Percentiles rank a stretch among this genome's conserved stretches.
Conservation (phyloP, 805 yeast species). For the Yarrowia sp. region DNA sequence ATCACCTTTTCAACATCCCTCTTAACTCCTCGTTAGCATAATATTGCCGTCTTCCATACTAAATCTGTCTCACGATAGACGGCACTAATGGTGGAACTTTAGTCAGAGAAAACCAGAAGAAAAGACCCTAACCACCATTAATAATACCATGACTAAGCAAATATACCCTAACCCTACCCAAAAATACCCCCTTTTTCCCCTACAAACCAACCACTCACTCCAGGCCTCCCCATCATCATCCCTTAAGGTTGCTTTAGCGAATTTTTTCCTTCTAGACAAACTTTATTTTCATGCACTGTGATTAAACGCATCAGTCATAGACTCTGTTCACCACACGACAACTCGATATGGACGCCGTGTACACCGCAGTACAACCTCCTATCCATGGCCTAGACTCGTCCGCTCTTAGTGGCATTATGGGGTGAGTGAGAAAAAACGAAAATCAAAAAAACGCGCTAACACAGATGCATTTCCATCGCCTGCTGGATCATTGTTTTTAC, state of each 20-base stretch:
- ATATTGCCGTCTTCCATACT: no score
- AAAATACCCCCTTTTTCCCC: neutral
- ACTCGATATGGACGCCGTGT: slow-evolving; percentile 19
- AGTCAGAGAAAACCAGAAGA: no score
- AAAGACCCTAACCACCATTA: no score
- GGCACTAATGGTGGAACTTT: no score
- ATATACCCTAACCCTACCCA: no score
- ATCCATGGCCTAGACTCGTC: slow-evolving; percentile 26
- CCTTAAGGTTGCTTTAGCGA: slow-evolving; percentile 1
- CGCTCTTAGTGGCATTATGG: slow-evolving; percentile 75
- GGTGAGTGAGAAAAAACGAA: slow-evolving; percentile 37
- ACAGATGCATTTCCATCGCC: slow-evolving; percentile 80
- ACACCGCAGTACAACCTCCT: slow-evolving; percentile 22
- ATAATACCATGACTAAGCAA: no score
- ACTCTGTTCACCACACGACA: neutral
- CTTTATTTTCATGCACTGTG: neutral
- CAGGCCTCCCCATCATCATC: no score
- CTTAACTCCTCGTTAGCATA: no score
- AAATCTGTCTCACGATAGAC: no score
- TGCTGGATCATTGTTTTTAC: slow-evolving; percentile 98
- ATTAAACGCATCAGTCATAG: neutral
- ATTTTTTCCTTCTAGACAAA: neutral
- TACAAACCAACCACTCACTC: no score
- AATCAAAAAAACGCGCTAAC: neutral
- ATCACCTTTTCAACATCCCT: no score